Evolutionary conservation across 2,329 filamentous ascomycete species (phyloP).

Genomic region (Curvularia sp.): DNA sequence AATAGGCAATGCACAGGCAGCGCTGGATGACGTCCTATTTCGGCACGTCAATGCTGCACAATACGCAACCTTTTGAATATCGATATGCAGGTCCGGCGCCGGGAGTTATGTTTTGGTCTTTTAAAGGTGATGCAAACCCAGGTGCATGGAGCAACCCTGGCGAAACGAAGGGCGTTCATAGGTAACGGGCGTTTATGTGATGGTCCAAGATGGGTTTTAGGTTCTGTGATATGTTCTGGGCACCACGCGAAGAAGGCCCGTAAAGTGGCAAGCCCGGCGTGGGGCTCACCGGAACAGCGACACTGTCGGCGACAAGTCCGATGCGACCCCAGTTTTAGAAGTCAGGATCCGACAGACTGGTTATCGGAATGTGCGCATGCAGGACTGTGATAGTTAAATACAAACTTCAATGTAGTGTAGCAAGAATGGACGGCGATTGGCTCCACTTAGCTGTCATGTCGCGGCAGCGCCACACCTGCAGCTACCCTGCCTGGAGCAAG

Average conservation of each 20-base stretch:
- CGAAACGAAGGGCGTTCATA: slow-evolving; percentile 24
- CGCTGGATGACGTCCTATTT: slow-evolving; percentile 47
- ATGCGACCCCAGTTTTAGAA: slow-evolving; percentile 35
- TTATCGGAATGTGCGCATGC: slow-evolving; percentile 43
- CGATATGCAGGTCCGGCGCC: slow-evolving; percentile 34
- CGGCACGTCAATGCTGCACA: slow-evolving; percentile 40
- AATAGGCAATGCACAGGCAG: slow-evolving; percentile 38
- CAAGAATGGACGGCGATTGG: slow-evolving; percentile 30
- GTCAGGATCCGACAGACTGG: slow-evolving; percentile 34
- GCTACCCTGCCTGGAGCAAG: slow-evolving; percentile 11
- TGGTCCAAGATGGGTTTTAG: slow-evolving; percentile 21
- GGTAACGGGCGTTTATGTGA: slow-evolving; percentile 31
- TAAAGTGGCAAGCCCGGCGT: slow-evolving; percentile 10
- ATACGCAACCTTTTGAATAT: slow-evolving; percentile 44
- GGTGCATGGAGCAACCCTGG: slow-evolving; percentile 23
- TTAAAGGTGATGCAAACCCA: slow-evolving; percentile 27
- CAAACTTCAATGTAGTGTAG: slow-evolving; percentile 27
- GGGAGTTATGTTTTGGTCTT: slow-evolving; percentile 24
- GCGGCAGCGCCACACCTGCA: slow-evolving; percentile 26
- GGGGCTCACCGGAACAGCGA: slow-evolving; percentile 12
- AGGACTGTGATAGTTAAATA: slow-evolving; percentile 27
- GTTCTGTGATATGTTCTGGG: not conserved
- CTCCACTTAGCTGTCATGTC: slow-evolving; percentile 21
- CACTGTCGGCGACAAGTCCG: not conserved
- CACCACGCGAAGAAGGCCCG: slow-evolving; percentile 4